Conservation (phyloP, 306 rosid genomes). For the Inga laurina region DNA sequence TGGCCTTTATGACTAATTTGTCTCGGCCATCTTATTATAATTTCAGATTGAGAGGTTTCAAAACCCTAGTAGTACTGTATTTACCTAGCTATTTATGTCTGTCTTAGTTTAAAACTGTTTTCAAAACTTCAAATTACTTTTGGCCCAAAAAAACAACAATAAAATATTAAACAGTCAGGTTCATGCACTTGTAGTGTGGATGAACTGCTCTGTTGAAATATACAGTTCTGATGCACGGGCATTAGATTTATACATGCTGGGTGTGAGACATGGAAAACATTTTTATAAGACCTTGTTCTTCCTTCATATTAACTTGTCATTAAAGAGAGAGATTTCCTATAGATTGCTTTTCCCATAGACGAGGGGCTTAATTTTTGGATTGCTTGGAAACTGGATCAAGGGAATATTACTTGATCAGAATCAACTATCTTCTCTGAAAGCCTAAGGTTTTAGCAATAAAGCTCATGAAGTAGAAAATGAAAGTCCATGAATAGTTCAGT, state of each 20-base stretch:
- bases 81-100: not conserved
- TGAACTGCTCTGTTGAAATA: not conserved
- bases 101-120: not conserved
- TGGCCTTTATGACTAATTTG: not conserved
- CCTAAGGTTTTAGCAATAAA: not conserved
- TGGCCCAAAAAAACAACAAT: too few species aligned
- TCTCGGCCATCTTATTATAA: not conserved
- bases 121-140: not conserved
- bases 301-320: not conserved
- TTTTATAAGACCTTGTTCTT: not conserved
- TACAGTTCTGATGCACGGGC: not conserved
- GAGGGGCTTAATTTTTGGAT: conserved; percentile 16
- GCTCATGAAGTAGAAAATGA: conserved; percentile 9
- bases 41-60: not conserved
- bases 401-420: conserved; percentile 8
- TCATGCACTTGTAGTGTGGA: not conserved
- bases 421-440: conserved; percentile 21
- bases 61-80: not conserved
- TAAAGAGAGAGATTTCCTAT: not conserved
- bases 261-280: not conserved
- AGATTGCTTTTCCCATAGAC: not conserved
- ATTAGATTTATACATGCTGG: not conserved
- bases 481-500: conserved; percentile 20
- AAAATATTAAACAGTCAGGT: not conserved
- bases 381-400: conserved; percentile 19